These are phyloP conservation scores for Przewalskia tangutica DNA, from an alignment of 257 asterid species.

Conservation along the genomic window DNA sequence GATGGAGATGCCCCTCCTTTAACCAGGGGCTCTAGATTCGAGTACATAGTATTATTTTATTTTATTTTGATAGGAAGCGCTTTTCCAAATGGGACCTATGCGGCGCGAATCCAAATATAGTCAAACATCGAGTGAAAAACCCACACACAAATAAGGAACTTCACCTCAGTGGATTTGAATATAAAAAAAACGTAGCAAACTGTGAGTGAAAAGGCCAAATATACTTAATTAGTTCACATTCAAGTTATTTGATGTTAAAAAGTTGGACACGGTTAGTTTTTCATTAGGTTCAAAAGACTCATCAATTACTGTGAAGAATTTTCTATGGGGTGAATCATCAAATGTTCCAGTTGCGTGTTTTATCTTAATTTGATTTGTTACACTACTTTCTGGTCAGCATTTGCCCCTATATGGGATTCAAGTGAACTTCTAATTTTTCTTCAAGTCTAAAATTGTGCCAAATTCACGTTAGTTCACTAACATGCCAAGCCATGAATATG, in stretches of 20 bases:
- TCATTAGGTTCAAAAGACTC: neutral
- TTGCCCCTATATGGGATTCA: slow-evolving; percentile 15
- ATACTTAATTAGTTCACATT: neutral
- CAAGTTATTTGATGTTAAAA: neutral
- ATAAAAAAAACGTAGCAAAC: too few relatives aligned
- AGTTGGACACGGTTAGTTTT: neutral
- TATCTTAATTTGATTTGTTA: neutral
- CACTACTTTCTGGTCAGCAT: neutral
- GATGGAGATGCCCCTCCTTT: too few relatives aligned
- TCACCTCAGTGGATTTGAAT: neutral
- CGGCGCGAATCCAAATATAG: too few relatives aligned
- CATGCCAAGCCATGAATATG: slow-evolving; percentile 1
- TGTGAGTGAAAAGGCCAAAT: neutral
- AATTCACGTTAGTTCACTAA: slow-evolving; percentile 5
- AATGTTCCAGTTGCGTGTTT: neutral
- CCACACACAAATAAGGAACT: too few relatives aligned
- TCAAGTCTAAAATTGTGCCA: slow-evolving; percentile 9
- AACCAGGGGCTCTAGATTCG: too few relatives aligned
- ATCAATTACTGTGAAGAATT: neutral
- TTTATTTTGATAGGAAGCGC: too few relatives aligned
- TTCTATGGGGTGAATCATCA: neutral
- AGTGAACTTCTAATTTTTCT: slow-evolving; percentile 19
- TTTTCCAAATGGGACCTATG: too few relatives aligned
- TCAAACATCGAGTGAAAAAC: too few relatives aligned
- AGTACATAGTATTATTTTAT: too few relatives aligned